These are phyloP conservation scores for Vaccinium macrocarpon DNA, from an alignment of 148 eudicot genomes.

Conservation along the genomic window DNA sequence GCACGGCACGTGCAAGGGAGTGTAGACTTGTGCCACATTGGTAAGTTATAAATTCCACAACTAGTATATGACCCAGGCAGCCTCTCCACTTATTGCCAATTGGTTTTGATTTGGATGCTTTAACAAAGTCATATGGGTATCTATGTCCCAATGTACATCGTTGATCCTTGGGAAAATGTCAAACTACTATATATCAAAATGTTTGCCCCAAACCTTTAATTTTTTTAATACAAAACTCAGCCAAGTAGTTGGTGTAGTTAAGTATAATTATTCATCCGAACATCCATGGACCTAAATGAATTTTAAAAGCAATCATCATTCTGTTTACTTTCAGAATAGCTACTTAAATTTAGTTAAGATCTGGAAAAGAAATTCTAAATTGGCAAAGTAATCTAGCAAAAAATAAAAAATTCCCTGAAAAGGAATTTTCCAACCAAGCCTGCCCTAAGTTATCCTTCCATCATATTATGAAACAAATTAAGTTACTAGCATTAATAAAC, in stretches of 20 bases:
- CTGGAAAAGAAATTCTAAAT: background rate
- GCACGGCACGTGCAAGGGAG: no score
- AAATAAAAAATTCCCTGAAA: background rate
- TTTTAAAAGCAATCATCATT: background rate
- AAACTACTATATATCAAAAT: background rate
- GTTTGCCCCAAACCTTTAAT: background rate
- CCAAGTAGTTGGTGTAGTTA: background rate
- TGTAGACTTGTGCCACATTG: no score
- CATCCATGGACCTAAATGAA: background rate
- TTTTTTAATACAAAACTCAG: background rate
- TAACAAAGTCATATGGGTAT: background rate
- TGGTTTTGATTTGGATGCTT: no score
- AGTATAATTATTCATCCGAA: background rate
- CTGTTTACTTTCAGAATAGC: background rate
- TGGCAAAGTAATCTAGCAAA: background rate
- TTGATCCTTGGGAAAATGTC: background rate
- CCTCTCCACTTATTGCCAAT: no score
- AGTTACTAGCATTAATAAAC: background rate
- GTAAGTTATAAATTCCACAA: no score
- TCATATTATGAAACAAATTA: conserved; percentile 7
- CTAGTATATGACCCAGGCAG: no score
- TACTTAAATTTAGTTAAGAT: background rate
- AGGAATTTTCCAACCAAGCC: background rate
- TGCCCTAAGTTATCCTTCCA: background rate
- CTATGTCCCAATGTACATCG: background rate